Evolutionary conservation across 2,329 filamentous ascomycete species (phyloP).

Genomic region (Aureobasidium subglaciale): DNA sequence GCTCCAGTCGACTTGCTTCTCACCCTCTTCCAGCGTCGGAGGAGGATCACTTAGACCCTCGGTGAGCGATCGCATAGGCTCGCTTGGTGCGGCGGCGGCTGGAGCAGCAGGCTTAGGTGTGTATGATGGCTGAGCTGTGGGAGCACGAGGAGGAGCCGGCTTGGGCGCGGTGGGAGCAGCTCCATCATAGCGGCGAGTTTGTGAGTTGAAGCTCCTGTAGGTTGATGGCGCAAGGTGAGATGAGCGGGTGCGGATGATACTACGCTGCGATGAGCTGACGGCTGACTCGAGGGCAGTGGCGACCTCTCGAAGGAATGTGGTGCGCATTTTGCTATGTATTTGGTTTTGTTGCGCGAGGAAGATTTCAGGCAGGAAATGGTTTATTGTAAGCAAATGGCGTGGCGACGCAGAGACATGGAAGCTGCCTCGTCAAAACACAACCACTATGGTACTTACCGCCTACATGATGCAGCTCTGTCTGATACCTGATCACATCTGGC

Average conservation of each 20-base stretch:
- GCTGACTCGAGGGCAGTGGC: conserved; percentile 5
- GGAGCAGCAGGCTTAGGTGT: conserved; percentile 1
- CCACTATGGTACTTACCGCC: conserved; percentile 9
- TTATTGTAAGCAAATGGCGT: conserved; percentile 4
- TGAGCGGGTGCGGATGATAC: background rate
- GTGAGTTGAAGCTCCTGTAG: conserved; percentile 7
- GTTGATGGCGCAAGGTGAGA: conserved; percentile 7
- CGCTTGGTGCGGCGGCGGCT: conserved; percentile 15
- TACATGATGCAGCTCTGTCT: background rate
- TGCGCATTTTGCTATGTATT: background rate
- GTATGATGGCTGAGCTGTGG: conserved; percentile 10
- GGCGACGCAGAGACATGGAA: conserved; percentile 1
- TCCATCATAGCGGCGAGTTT: conserved; percentile 3
- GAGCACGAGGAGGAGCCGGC: conserved; percentile 10
- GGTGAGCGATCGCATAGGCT: conserved; percentile 36
- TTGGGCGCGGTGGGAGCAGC: background rate
- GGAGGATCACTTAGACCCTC: conserved; percentile 47
- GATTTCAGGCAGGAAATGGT: background rate
- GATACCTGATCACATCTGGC: background rate
- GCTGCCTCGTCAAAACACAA: background rate
- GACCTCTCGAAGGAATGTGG: conserved; percentile 4
- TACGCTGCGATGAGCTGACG: background rate
- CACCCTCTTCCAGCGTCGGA: conserved; percentile 39
- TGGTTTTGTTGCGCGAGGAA: background rate
- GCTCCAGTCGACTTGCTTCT: conserved; percentile 67